Evolutionary conservation across 2,329 filamentous ascomycete genomes (phyloP).

Genomic region (Hypoxylon sp.): DNA sequence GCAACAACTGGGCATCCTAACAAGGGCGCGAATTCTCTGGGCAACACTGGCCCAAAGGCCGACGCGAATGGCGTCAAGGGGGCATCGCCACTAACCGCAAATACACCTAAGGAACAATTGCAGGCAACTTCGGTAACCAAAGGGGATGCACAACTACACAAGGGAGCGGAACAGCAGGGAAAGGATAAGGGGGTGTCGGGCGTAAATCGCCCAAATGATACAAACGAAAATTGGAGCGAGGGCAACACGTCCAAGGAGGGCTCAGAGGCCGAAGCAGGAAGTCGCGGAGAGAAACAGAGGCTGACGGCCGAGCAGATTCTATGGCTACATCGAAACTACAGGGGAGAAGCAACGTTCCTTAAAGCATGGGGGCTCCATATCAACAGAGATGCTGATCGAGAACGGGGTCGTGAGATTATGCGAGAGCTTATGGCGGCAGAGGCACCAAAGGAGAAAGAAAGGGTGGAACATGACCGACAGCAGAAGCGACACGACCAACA

Average conservation of each 20-base stretch:
- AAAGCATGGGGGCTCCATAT: conserved; percentile 38
- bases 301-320: conserved; percentile 31
- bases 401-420: conserved; percentile 31
- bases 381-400: conserved; percentile 22
- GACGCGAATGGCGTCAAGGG: not conserved
- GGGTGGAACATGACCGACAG: not conserved
- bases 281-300: not conserved
- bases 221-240: not conserved
- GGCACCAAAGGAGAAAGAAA: conserved; percentile 11
- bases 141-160: too few species aligned
- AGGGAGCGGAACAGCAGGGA: not conserved
- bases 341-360: conserved; percentile 38
- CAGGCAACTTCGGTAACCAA: not conserved
- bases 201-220: not conserved
- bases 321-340: conserved; percentile 40
- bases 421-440: conserved; percentile 34
- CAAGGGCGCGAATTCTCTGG: not conserved
- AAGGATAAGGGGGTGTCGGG: not conserved
- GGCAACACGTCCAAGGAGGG: not conserved
- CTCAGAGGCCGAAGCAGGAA: not conserved
- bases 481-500: conserved; percentile 7
- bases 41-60: not conserved
- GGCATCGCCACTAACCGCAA: not conserved
- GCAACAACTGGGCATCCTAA: not conserved
- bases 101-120: not conserved